These are phyloP conservation scores for Ramalina peruviana DNA, from an alignment of 495 filamentous ascomycete genomes.

Conservation along the genomic window DNA sequence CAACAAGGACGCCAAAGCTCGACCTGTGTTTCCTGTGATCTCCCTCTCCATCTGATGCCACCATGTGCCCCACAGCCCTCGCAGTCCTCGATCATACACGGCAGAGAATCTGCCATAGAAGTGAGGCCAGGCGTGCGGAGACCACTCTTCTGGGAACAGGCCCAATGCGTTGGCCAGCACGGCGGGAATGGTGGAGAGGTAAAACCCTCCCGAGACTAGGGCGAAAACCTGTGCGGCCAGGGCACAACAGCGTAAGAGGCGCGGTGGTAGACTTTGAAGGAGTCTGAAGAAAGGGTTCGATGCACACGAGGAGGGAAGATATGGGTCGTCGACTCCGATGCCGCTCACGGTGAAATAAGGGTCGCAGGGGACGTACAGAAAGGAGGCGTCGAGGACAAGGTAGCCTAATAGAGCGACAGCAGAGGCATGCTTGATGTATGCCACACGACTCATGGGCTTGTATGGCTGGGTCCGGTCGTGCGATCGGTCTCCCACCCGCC, in stretches of 20 bases:
- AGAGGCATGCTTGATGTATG: conserved; percentile 1
- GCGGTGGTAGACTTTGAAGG: conserved; percentile 7
- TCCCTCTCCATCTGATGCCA: conserved; percentile 15
- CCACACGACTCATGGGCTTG: neutral
- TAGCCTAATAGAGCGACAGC: neutral
- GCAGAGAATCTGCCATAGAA: conserved; percentile 13
- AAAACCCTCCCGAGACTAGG: conserved; percentile 6
- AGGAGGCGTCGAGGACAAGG: conserved; percentile 8
- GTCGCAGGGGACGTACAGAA: conserved; percentile 5
- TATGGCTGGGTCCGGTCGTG: conserved; percentile 9
- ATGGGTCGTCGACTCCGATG: conserved; percentile 1
- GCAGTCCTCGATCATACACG: conserved; percentile 6
- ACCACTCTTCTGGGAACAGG: conserved; percentile 12
- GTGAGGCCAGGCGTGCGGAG: conserved; percentile 13
- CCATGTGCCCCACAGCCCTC: conserved; percentile 15
- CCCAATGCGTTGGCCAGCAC: conserved; percentile 7
- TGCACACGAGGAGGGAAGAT: neutral
- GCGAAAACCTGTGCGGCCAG: conserved; percentile 12
- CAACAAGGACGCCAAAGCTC: neutral
- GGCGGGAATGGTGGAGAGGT: neutral
- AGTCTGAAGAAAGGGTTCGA: neutral
- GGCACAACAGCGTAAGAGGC: conserved; percentile 4
- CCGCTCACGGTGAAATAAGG: conserved; percentile 10
- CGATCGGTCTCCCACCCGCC: conserved; percentile 9
- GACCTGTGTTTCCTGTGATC: conserved; percentile 4